phyloP scores from a whole-genome alignment of 129 eudicot species.

The Centaurea solstitialis region DNA sequence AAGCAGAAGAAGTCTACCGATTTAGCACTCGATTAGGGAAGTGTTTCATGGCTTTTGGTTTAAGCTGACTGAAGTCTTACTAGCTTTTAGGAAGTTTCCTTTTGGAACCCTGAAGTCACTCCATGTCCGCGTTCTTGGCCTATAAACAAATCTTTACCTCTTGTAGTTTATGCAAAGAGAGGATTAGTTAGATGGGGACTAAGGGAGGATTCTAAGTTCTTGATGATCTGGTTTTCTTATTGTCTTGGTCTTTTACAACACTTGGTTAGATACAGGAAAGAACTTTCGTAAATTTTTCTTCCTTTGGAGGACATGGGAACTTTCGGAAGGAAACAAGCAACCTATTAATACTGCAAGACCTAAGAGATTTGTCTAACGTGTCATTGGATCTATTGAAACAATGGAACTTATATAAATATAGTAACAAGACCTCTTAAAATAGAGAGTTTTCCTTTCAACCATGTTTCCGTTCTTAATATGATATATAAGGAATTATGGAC shows the following conservation, averaged over 20 bases:
- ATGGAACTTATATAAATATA: constrained; percentile 1
- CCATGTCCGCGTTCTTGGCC: background rate
- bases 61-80: background rate
- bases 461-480: background rate
- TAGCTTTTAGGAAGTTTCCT: background rate
- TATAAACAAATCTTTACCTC: background rate
- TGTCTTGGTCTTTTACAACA: background rate
- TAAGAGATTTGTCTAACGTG: background rate
- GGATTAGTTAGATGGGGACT: background rate
- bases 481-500: background rate
- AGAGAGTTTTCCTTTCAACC: background rate
- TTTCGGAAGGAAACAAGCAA: background rate
- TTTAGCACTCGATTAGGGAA: constrained; percentile 5
- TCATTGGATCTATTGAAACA: background rate
- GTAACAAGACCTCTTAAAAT: background rate
- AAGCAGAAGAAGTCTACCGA: constrained; percentile 2
- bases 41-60: constrained; percentile 11
- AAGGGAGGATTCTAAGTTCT: background rate
- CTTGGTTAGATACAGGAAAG: background rate
- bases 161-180: constrained; percentile 4
- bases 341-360: background rate
- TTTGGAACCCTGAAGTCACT: background rate
- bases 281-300: background rate
- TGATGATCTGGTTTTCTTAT: background rate
- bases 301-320: background rate